Evolutionary conservation across 2,329 filamentous ascomycete genomes (phyloP), one percentile per base, ranked within the genome.

Genomic region (Aaosphaeria arxii): DNA sequence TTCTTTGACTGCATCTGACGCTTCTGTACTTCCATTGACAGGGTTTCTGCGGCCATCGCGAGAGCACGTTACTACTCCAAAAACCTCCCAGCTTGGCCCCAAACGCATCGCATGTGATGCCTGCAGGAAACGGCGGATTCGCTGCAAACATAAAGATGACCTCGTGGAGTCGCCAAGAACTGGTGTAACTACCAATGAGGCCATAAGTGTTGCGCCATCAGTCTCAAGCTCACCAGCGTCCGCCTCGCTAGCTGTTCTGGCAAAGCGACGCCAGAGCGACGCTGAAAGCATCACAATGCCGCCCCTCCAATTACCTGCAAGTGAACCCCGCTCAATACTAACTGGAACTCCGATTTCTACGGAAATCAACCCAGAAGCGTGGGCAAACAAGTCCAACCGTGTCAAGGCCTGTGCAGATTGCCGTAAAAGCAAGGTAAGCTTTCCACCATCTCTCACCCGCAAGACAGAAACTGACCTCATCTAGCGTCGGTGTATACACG

Each of bases 371-470:
- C 55, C 56, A n/a, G 69, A 72, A 40, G 62, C 70, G 51, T 58
- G 70, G 51, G 67, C 79, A 50, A 74, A 73, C 41, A 77, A 82
- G 67, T 81, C 82, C 62, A 77, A 81, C 50, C 69, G 83, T 57
- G 84, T 77, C 58, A 85, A 85, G 65, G 83, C 83, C 40, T 86
- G 83, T 62, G 77, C 82, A 49, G 82, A 85, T 57, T 86, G 83
- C 66, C 78, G 83, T 41, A 85, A 84, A 64, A 85, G 82, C 75
- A 86, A 86, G 76, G 83, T 84, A 63, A 66, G 77, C 68, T 38
- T 28, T 11, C 17, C 31, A 50, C 11, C 29, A 32, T 44, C 5
- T 11, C 28, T 39, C 11, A 17, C 36, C 29, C 36, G 9, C 31
- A 13, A 9, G 40, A 47, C 40, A 45, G 33, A 24, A 40, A 35